A percentile compares a stretch with the other conserved stretches of the same genome.
Evolutionary conservation across 1,284 basidiomycete genomes (phyloP).

Genomic region (Megacollybia platyphylla): DNA sequence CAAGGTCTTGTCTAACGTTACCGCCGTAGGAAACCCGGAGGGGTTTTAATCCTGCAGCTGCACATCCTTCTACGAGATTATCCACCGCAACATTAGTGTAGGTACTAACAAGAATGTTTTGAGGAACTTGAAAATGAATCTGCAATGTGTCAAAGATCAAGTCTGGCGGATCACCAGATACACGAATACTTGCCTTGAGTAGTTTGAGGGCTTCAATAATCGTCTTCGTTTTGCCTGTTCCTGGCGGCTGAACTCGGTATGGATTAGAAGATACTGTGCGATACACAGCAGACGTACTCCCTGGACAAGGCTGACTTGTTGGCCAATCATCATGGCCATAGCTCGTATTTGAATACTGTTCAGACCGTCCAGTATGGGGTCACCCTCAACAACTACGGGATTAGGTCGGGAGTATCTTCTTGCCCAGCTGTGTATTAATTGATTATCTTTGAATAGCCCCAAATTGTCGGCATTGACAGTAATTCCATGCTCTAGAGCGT

Average conservation of each 20-base stretch:
- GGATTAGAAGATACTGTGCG: constrained; percentile 2
- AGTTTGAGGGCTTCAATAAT: constrained; percentile 78
- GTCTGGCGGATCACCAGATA: not conserved
- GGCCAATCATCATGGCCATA: constrained; percentile 77
- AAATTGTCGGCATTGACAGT: not conserved
- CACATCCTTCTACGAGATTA: constrained; percentile 73
- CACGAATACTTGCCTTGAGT: constrained; percentile 46
- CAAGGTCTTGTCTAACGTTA: constrained; percentile 47
- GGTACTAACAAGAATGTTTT: constrained; percentile 81
- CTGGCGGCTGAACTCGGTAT: constrained; percentile 56
- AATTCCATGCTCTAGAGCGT: constrained; percentile 5
- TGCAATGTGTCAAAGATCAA: constrained; percentile 12
- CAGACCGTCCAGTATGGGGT: constrained; percentile 56
- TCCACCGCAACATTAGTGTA: constrained; percentile 96
- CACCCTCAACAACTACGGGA: constrained; percentile 67
- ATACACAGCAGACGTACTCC: constrained; percentile 42
- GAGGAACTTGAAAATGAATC: constrained; percentile 71
- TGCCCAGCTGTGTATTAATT: constrained; percentile 69
- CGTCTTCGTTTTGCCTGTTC: constrained; percentile 93
- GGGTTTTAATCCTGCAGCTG: constrained; percentile 52
- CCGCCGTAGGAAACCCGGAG: constrained; percentile 64
- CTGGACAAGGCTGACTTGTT: constrained; percentile 74
- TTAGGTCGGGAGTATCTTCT: constrained; percentile 44
- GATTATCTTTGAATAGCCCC: constrained; percentile 57
- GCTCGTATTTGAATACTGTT: constrained; percentile 77